These are phyloP conservation scores for Purshia tridentata DNA, from an alignment of 306 rosid genomes.

Conservation along the genomic window DNA sequence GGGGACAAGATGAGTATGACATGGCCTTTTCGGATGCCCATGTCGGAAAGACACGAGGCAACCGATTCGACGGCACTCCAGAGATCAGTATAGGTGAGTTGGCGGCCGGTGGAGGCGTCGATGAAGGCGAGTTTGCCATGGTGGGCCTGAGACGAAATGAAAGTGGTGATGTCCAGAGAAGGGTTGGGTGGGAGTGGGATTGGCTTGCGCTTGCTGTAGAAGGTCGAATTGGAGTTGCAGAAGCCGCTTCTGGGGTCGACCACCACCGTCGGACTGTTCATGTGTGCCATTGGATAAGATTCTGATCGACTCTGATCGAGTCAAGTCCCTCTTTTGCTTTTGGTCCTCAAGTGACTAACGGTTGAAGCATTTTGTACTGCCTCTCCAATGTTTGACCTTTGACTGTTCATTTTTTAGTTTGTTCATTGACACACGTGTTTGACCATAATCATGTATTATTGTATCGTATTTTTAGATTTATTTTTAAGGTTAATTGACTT, in stretches of 20 bases:
- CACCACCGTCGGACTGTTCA: neutral
- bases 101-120: slow-evolving; percentile 71
- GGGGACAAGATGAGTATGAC: slow-evolving; percentile 84
- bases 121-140: slow-evolving; percentile 64
- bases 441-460: no score
- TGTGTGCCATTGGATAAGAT: no score
- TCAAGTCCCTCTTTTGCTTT: no score
- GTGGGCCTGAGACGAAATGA: slow-evolving; percentile 81
- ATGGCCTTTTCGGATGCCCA: slow-evolving; percentile 71
- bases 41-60: slow-evolving; percentile 49
- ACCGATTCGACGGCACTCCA: slow-evolving; percentile 67
- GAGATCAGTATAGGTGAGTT: slow-evolving; percentile 56
- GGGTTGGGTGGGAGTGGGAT: slow-evolving; percentile 55
- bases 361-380: no score
- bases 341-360: no score
- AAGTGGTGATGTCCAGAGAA: slow-evolving; percentile 60
- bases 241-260: slow-evolving; percentile 64
- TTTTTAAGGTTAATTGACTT: no score
- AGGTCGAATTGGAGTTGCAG: slow-evolving; percentile 55
- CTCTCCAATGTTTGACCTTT: neutral
- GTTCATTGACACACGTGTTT: neutral
- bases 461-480: no score
- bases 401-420: neutral
- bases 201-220: slow-evolving; percentile 68
- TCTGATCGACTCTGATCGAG: no score